A percentile compares a stretch with the other conserved stretches of the same genome.
Conservation (phyloP, 371 early-diverging fungal species). For the Mucor mucedo region DNA sequence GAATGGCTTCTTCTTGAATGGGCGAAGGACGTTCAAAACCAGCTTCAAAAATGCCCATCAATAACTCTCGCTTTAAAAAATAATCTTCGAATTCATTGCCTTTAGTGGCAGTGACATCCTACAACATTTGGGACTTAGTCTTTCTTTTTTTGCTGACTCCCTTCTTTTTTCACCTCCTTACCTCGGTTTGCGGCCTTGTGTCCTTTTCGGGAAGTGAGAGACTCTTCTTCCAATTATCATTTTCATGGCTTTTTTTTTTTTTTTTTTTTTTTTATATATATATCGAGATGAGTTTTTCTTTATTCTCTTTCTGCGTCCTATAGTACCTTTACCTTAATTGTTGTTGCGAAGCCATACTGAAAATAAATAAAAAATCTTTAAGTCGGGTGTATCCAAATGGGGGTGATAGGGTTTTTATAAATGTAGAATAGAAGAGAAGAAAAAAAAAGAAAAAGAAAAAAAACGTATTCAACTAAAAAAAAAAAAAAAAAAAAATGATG, state of each 20-base stretch:
- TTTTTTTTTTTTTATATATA: too few relatives aligned
- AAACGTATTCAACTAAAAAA: neutral
- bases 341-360: slow-evolving; percentile 11
- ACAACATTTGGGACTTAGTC: neutral
- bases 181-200: slow-evolving; percentile 86
- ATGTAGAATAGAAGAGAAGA: neutral
- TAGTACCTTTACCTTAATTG: slow-evolving; percentile 7
- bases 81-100: slow-evolving; percentile 98
- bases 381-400: neutral
- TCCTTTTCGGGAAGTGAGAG: slow-evolving; percentile 81
- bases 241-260: slow-evolving; percentile 51
- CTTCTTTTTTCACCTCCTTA: slow-evolving; percentile 24
- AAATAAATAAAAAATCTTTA: neutral
- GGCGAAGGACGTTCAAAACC: slow-evolving; percentile 98
- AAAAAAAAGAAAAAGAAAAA: neutral
- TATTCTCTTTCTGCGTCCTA: neutral
- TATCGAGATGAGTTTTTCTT: neutral
- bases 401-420: neutral
- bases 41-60: slow-evolving; percentile 98
- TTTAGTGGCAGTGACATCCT: slow-evolving; percentile 94
- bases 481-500: neutral
- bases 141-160: neutral
- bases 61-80: slow-evolving; percentile 90
- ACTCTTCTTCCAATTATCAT: slow-evolving; percentile 75
- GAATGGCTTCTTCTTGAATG: slow-evolving; percentile 99